These are phyloP conservation scores for Aspergillus incahuasiensis DNA, from an alignment of 495 filamentous ascomycete genomes.

Conservation along the genomic window DNA sequence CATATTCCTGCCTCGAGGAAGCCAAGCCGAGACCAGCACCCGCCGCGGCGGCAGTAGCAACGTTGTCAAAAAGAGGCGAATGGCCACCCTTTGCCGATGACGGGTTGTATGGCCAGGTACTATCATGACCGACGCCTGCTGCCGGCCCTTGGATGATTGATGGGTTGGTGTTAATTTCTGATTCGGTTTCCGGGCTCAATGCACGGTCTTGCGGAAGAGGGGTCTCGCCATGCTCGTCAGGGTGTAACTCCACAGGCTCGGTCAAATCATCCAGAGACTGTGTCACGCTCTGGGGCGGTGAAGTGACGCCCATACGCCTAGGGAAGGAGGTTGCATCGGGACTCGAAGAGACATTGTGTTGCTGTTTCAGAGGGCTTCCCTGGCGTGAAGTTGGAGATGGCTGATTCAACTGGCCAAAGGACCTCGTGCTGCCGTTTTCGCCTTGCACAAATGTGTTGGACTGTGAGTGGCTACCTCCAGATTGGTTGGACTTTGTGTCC, in stretches of 20 bases:
- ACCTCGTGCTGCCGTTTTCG: conserved; percentile 6
- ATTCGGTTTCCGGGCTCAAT: conserved; percentile 43
- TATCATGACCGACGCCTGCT: conserved; percentile 41
- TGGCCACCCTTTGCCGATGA: conserved; percentile 46
- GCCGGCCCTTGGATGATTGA: conserved; percentile 65
- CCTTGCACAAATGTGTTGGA: conserved; percentile 24
- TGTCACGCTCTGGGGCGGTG: conserved; percentile 74
- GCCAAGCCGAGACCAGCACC: conserved; percentile 27
- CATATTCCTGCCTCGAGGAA: conserved; percentile 29
- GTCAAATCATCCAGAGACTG: conserved; percentile 53
- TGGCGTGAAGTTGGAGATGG: conserved; percentile 21
- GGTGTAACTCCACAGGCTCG: conserved; percentile 51
- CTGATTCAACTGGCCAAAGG: conserved; percentile 19
- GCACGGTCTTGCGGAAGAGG: conserved; percentile 58
- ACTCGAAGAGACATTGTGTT: conserved; percentile 32
- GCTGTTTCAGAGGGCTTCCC: conserved; percentile 45
- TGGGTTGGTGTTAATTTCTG: conserved; percentile 73
- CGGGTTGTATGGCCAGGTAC: conserved; percentile 49
- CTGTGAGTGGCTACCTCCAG: conserved; percentile 32
- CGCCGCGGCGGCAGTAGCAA: conserved; percentile 42
- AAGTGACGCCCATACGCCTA: conserved; percentile 49
- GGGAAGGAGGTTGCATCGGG: conserved; percentile 44
- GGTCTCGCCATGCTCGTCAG: conserved; percentile 56
- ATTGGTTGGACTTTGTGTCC: conserved; percentile 35
- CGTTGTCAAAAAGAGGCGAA: conserved; percentile 37